These are phyloP conservation scores for Mycena sanguinolenta DNA, from an alignment of 768 basidiomycete species.

Conservation along the genomic window DNA sequence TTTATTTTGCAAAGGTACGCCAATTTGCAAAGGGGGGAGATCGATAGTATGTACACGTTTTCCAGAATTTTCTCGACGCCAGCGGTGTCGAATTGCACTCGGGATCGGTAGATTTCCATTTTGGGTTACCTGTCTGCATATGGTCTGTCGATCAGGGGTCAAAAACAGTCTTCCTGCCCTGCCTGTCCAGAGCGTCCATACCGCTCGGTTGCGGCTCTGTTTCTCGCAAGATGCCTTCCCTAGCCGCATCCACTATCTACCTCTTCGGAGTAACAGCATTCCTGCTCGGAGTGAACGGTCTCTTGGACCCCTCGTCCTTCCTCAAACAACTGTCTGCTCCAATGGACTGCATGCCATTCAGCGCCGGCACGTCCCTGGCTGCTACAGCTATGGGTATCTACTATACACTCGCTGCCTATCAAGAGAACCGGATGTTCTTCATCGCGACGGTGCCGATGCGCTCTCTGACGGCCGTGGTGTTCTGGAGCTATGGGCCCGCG, in stretches of 20 bases:
- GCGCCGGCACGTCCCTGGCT: background rate
- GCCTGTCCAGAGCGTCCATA: no score
- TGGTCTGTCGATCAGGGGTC: no score
- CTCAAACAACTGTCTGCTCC: background rate
- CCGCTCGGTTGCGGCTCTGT: no score
- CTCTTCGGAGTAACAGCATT: background rate
- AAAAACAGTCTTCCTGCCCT: no score
- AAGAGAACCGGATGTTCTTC: slow-evolving; percentile 6
- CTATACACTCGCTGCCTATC: slow-evolving; percentile 11
- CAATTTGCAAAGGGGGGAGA: no score
- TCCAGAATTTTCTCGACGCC: no score
- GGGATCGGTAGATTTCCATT: no score
- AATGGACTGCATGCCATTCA: background rate
- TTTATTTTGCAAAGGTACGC: no score
- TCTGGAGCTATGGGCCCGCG: background rate
- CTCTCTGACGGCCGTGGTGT: background rate
- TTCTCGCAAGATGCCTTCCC: slow-evolving; percentile 2
- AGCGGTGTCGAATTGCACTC: no score
- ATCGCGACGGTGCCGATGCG: slow-evolving; percentile 8
- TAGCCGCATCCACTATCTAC: background rate
- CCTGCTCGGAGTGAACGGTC: background rate
- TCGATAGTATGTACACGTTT: no score
- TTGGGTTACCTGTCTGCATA: no score
- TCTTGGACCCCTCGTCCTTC: background rate
- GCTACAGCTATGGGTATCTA: slow-evolving; percentile 6